These are phyloP conservation scores for Adiantum capillusveneris DNA, from an alignment of 75 land plant species.

Conservation along the genomic window DNA sequence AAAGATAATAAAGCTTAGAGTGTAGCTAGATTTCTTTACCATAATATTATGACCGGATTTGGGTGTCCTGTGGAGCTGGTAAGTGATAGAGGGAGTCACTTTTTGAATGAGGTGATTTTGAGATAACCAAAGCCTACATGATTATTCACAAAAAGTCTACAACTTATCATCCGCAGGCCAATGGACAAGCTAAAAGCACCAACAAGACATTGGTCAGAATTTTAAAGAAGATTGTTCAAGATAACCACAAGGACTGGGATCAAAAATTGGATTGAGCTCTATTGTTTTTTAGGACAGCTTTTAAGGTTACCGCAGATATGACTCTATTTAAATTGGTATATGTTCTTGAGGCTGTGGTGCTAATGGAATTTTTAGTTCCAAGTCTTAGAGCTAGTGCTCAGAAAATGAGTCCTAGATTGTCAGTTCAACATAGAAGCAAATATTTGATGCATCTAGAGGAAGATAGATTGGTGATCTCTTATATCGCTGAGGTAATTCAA, in stretches of 20 bases:
- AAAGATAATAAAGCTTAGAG: too few relatives aligned
- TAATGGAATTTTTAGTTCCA: slow-evolving; percentile 7
- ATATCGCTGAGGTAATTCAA: too few relatives aligned
- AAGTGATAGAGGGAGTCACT: too few relatives aligned
- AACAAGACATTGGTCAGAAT: neutral
- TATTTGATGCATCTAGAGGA: too few relatives aligned
- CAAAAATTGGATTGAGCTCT: neutral
- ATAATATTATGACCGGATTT: too few relatives aligned
- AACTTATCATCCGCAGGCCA: too few relatives aligned
- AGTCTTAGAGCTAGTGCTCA: neutral
- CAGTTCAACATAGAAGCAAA: too few relatives aligned
- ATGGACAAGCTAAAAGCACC: neutral
- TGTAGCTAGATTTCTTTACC: too few relatives aligned
- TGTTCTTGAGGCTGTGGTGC: neutral
- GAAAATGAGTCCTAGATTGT: neutral
- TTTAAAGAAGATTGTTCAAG: slow-evolving; percentile 1
- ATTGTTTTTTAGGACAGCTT: neutral
- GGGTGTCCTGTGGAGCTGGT: too few relatives aligned
- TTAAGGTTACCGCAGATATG: neutral
- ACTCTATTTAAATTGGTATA: slow-evolving; percentile 3
- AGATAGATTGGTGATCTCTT: too few relatives aligned
- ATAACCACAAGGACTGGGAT: slow-evolving; percentile 6
- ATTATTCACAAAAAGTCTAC: too few relatives aligned
- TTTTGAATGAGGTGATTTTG: neutral
- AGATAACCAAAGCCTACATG: too few relatives aligned